Percentiles rank a stretch among this genome's conserved stretches.
Conservation (phyloP, 2,329 filamentous ascomycete species). For the Sporothrix luriei region DNA sequence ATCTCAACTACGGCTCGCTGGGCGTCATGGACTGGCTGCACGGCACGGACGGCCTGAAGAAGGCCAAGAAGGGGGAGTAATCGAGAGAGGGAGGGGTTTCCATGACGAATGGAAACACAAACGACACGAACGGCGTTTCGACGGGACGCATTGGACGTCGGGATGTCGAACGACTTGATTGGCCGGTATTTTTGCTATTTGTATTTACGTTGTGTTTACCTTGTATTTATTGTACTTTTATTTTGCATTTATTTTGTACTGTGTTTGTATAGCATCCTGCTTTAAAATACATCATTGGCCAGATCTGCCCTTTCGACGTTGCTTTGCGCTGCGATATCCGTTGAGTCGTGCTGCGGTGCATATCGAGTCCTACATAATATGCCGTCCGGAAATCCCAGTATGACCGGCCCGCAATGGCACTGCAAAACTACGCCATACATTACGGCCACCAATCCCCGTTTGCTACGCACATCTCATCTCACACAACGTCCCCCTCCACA, state of each 20-base stretch:
- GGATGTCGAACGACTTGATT: neutral
- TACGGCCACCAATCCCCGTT: too few species aligned
- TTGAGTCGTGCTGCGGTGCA: too few species aligned
- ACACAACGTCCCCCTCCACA: neutral
- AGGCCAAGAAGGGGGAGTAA: neutral
- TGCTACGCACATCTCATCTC: neutral
- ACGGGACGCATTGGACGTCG: neutral
- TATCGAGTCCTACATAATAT: too few species aligned
- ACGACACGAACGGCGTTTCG: neutral
- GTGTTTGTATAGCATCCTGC: too few species aligned
- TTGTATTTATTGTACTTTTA: too few species aligned
- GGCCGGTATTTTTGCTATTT: too few species aligned
- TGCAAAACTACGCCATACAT: neutral
- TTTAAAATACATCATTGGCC: too few species aligned
- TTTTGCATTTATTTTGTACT: too few species aligned
- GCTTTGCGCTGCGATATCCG: too few species aligned
- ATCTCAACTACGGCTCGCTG: slow-evolving; percentile 56
- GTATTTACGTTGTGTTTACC: too few species aligned
- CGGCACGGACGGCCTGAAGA: slow-evolving; percentile 45
- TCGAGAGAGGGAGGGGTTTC: neutral
- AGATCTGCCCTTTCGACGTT: too few species aligned
- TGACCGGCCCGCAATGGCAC: neutral
- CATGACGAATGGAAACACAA: neutral
- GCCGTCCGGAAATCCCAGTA: neutral
- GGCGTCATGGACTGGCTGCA: slow-evolving; percentile 59